A percentile compares a stretch with the other conserved stretches of the same genome.
phyloP scores from a whole-genome alignment of 225 moss, liverwort and hornwort species.

The Sphagnum contortum region DNA sequence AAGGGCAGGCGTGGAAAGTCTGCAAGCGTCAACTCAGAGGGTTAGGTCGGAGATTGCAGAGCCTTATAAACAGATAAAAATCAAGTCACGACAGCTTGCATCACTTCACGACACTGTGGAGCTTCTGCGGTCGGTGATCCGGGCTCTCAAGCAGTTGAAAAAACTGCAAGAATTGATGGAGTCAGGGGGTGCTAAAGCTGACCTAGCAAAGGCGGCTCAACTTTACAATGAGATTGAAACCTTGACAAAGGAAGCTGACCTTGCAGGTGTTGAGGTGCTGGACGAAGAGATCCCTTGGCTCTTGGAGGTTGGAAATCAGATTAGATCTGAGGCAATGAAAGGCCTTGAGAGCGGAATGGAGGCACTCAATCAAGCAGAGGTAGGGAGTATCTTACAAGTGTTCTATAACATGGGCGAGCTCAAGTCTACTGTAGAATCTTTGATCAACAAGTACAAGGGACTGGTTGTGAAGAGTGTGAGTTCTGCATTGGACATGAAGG shows the following conservation, averaged over 20 bases:
- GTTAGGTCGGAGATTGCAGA: constrained; percentile 95
- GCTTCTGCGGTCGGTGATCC: constrained; percentile 81
- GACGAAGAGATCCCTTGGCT: constrained; percentile 87
- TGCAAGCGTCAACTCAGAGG: constrained; percentile 85
- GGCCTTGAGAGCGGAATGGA: constrained; percentile 91
- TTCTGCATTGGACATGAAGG: constrained; percentile 93
- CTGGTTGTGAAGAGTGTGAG: constrained; percentile 72
- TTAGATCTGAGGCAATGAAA: constrained; percentile 79
- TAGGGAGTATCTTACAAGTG: constrained; percentile 93
- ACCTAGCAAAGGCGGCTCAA: constrained; percentile 89
- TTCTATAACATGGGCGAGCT: constrained; percentile 98
- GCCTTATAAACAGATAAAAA: constrained; percentile 87
- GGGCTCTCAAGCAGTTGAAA: constrained; percentile 73
- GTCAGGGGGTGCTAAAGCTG: constrained; percentile 51
- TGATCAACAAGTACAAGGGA: constrained; percentile 78
- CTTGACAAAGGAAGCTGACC: constrained; percentile 66
- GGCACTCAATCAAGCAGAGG: constrained; percentile 90
- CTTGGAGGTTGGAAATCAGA: constrained; percentile 69
- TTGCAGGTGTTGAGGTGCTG: constrained; percentile 72
- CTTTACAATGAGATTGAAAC: constrained; percentile 82
- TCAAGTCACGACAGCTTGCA: constrained; percentile 72
- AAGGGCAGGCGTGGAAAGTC: constrained; percentile 74
- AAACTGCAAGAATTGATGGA: constrained; percentile 86
- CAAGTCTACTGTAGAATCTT: constrained; percentile 72
- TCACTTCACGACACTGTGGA: constrained; percentile 87